Percentiles rank a stretch among this genome's conserved stretches.
Evolutionary conservation across 768 basidiomycete species (phyloP).

Genomic region (Suillus lakei): DNA sequence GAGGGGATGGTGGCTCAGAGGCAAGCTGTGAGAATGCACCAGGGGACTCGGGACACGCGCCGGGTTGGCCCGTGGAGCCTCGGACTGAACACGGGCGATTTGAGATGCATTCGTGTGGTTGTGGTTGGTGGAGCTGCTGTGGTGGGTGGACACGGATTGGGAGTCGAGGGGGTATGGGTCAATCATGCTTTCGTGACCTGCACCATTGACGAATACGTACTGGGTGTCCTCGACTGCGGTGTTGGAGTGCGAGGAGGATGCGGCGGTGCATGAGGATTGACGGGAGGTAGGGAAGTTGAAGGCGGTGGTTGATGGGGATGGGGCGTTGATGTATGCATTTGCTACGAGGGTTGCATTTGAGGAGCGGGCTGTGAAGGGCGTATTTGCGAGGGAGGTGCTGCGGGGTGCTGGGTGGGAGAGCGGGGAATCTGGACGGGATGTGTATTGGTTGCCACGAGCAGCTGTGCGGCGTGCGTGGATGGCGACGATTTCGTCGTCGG

Average conservation of each 20-base stretch:
- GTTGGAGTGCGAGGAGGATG: neutral
- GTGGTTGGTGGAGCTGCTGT: slow-evolving; percentile 24
- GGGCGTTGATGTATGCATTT: neutral
- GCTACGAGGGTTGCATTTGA: neutral
- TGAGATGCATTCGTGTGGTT: slow-evolving; percentile 28
- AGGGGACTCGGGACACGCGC: slow-evolving; percentile 28
- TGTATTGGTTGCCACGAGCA: neutral
- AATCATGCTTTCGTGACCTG: slow-evolving; percentile 22
- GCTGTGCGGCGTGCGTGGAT: slow-evolving; percentile 49
- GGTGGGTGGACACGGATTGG: slow-evolving; percentile 27
- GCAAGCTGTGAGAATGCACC: slow-evolving; percentile 26
- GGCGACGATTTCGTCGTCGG: slow-evolving; percentile 68
- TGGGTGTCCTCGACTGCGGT: slow-evolving; percentile 10
- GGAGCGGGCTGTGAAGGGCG: neutral
- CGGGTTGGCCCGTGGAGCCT: slow-evolving; percentile 13
- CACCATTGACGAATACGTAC: slow-evolving; percentile 31
- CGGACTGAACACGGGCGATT: slow-evolving; percentile 26
- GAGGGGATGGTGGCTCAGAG: slow-evolving; percentile 18
- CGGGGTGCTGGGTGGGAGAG: slow-evolving; percentile 36
- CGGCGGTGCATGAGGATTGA: neutral
- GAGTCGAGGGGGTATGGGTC: slow-evolving; percentile 28
- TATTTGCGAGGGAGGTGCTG: slow-evolving; percentile 27
- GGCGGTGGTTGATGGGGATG: neutral
- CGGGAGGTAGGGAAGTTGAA: neutral
- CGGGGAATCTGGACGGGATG: slow-evolving; percentile 21